Base-by-base conservation (phyloP, 768 basidiomycete genomes). In the Lepiota subincarnata region DNA sequence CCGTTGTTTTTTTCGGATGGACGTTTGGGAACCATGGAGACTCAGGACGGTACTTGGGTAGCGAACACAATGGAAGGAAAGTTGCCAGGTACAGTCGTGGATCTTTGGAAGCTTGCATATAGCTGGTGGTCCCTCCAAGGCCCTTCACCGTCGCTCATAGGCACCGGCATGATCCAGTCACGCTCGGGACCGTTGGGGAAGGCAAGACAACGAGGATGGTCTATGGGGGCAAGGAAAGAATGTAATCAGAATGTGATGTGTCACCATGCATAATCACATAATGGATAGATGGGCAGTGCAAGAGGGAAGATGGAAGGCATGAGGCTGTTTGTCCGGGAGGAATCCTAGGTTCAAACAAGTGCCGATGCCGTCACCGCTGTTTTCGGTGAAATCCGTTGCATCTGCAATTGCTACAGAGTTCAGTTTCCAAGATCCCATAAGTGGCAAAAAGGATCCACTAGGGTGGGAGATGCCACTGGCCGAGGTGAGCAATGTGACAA, bases 331-430 rank as follows among this genome's bases (percentile, higher is more conserved):
- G 40, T 19, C 55, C 51, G 55, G 31, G 56, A 39, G 36, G 37
- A 50, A 52, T 42, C 47, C 61, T 59, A 65, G 65, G 64, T 63
- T 62, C 59, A 56, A 57, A 60, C 57, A 57, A 53, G 56, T 56
- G 53, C 50, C 57, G 56, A 63, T 65, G 64, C 61, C 64, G 64
- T 63, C 61, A 65, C 50, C 24, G 43, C 36, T 24, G 53, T 61
- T 61, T 59, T 64, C 61, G 64, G 62, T 40, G 61, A 61, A 50
- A 54, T 57, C 65, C 62, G 62, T 56, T 55, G 45, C 36, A 56
- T 43, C 50, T 46, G 22, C 31, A 54, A 54, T 39, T 20, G 10
- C 31, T 31, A 5, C 35, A 39, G 40, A 18, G 38, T 26, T 13
- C 14, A 40, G 39, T 41, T 16, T 47, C 45, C 45, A 37, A 24